A percentile compares a stretch with the other conserved stretches of the same genome.
phyloP scores from a whole-genome alignment of 352 stramenopile genomes.

The Phytophthora agathidicida region DNA sequence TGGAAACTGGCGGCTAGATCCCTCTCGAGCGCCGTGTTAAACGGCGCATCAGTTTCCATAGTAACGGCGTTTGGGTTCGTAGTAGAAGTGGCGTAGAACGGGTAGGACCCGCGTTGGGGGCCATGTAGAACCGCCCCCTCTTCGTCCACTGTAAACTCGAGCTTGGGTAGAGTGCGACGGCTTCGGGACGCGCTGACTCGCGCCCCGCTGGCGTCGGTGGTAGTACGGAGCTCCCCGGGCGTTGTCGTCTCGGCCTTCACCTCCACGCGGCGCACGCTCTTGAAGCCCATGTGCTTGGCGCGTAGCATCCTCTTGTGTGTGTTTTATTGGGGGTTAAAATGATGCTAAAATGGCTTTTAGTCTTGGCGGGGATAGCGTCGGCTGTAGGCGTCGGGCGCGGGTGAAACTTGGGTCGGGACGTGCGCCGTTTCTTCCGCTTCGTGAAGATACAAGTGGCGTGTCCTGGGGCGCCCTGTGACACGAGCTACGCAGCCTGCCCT shows the following conservation, averaged over 20 bases:
- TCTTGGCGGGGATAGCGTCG: too few relatives aligned
- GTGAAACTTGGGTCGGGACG: slow-evolving; percentile 1
- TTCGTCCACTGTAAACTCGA: slow-evolving; percentile 87
- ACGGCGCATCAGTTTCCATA: slow-evolving; percentile 23
- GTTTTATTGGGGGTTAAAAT: neutral
- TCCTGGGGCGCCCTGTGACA: slow-evolving; percentile 4
- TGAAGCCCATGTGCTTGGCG: slow-evolving; percentile 86
- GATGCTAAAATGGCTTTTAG: neutral
- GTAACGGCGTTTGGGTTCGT: slow-evolving; percentile 11
- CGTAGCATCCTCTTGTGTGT: slow-evolving; percentile 51
- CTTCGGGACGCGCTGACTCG: slow-evolving; percentile 66
- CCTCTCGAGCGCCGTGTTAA: slow-evolving; percentile 36
- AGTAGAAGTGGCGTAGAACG: slow-evolving; percentile 27
- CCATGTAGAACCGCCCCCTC: slow-evolving; percentile 81
- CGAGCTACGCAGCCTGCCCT: slow-evolving; percentile 16
- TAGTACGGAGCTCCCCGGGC: slow-evolving; percentile 73
- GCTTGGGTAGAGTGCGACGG: slow-evolving; percentile 77
- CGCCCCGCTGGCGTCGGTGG: slow-evolving; percentile 66
- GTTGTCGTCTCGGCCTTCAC: slow-evolving; percentile 90
- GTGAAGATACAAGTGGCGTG: neutral
- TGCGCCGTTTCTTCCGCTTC: slow-evolving; percentile 5
- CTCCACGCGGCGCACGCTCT: slow-evolving; percentile 78
- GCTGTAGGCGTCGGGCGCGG: neutral
- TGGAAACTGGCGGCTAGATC: slow-evolving; percentile 62
- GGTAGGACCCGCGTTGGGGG: slow-evolving; percentile 62